Evolutionary conservation across 108 stramenopile genomes (phyloP).

Genomic region (Epipyxis sp.): DNA sequence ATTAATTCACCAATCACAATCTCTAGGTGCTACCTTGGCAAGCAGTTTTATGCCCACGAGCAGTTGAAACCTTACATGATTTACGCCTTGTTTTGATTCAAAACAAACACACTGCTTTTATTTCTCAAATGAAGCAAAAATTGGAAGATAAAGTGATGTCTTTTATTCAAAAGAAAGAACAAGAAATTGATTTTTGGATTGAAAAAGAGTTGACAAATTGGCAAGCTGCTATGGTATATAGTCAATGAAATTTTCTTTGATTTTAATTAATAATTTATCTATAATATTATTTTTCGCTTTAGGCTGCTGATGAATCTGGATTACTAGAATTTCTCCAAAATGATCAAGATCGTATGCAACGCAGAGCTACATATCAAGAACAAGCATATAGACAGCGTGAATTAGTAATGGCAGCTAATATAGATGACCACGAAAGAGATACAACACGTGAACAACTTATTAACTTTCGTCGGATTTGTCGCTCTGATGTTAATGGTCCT

Average conservation of each 20-base stretch:
- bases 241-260: too few relatives aligned
- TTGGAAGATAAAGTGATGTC: conserved; percentile 7
- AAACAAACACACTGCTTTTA: neutral
- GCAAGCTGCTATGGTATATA: too few relatives aligned
- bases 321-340: neutral
- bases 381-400: conserved; percentile 7
- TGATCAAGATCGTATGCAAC: neutral
- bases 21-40: conserved; percentile 23
- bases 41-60: conserved; percentile 15
- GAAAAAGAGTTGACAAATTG: conserved; percentile 1
- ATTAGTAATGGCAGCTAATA: neutral
- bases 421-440: conserved; percentile 20
- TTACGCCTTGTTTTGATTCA: neutral
- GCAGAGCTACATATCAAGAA: neutral
- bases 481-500: neutral
- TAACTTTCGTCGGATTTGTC: conserved; percentile 12
- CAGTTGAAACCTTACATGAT: conserved; percentile 8
- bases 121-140: neutral
- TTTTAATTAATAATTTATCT: too few relatives aligned
- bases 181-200: neutral
- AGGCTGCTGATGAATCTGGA: neutral
- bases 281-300: too few relatives aligned
- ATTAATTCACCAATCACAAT: too few relatives aligned
- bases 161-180: conserved; percentile 8
- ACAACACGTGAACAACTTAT: neutral